Percentiles rank a stretch among this genome's conserved stretches.
Conservation (phyloP, 2,329 filamentous ascomycete species). For the Claviceps sp. region DNA sequence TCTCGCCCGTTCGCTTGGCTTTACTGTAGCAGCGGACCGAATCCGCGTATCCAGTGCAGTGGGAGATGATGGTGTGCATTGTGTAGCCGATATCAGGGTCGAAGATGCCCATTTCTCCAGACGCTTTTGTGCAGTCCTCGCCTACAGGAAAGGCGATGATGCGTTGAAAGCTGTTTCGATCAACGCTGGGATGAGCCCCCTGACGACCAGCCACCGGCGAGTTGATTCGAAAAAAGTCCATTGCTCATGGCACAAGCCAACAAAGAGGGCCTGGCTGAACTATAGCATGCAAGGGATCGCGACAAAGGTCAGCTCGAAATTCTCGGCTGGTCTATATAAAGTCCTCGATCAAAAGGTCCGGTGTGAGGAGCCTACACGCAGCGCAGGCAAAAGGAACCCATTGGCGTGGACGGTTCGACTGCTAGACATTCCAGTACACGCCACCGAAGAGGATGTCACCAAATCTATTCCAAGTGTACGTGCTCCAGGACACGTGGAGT, state of each 20-base stretch:
- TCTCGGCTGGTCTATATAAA: slow-evolving; percentile 5
- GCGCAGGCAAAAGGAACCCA: not conserved
- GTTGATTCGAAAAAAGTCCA: slow-evolving; percentile 22
- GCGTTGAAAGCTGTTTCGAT: not conserved
- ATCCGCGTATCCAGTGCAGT: not conserved
- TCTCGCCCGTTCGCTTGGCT: slow-evolving; percentile 8
- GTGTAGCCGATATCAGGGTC: not conserved
- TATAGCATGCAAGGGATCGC: slow-evolving; percentile 14
- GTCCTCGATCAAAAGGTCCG: not conserved
- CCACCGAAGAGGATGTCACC: not conserved
- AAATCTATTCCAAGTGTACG: not conserved
- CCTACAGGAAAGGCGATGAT: not conserved
- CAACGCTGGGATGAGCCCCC: slow-evolving; percentile 9
- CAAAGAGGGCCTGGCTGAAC: slow-evolving; percentile 15
- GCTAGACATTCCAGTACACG: not conserved
- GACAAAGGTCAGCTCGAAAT: slow-evolving; percentile 9
- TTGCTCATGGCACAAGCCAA: slow-evolving; percentile 23
- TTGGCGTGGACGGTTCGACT: slow-evolving; percentile 1
- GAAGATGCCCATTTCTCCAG: not conserved
- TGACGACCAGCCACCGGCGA: slow-evolving; percentile 13
- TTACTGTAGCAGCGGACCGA: not conserved
- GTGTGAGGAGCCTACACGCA: slow-evolving; percentile 3
- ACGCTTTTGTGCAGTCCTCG: not conserved
- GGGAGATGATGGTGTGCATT: not conserved
- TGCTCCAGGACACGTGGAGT: slow-evolving; percentile 1